These are phyloP conservation scores for Apiospora rasikravindrae DNA, from an alignment of 2,329 filamentous ascomycete genomes.

Conservation along the genomic window DNA sequence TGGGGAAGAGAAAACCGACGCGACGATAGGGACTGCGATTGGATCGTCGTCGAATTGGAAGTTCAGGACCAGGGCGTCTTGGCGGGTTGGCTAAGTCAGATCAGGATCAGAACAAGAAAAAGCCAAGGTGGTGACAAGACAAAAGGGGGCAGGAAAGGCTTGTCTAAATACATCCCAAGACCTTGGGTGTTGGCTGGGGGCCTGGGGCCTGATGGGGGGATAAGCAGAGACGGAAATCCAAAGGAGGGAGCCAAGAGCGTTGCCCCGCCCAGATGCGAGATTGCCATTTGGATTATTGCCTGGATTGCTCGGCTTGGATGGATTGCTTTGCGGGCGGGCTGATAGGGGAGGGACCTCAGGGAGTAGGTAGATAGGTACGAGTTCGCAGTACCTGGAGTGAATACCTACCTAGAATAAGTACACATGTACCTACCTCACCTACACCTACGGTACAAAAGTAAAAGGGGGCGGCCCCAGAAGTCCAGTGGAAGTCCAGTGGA, in stretches of 20 bases:
- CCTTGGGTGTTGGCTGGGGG: neutral
- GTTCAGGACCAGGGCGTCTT: neutral
- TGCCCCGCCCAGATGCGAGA: constrained; percentile 8
- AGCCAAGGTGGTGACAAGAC: constrained; percentile 1
- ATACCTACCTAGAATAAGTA: too few relatives aligned
- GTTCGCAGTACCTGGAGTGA: too few relatives aligned
- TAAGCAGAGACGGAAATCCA: neutral
- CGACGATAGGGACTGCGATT: neutral
- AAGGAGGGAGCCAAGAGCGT: neutral
- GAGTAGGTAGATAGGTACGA: too few relatives aligned
- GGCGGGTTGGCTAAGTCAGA: neutral
- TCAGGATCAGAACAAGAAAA: neutral
- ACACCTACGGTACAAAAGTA: too few relatives aligned
- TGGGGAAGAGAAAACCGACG: neutral
- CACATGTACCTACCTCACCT: too few relatives aligned
- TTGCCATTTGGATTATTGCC: neutral
- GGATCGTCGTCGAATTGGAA: neutral
- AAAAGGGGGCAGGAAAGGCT: neutral
- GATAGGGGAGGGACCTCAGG: neutral
- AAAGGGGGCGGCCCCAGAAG: neutral
- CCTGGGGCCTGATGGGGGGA: neutral
- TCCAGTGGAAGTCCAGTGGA: too few relatives aligned
- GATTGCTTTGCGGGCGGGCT: neutral
- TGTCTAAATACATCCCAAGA: constrained; percentile 7
- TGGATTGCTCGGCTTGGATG: too few relatives aligned